Percentiles rank a stretch among this genome's conserved stretches.
These are phyloP conservation scores for Ganoderma leucocontextum DNA, from an alignment of 1,284 basidiomycete species.

Conservation along the genomic window DNA sequence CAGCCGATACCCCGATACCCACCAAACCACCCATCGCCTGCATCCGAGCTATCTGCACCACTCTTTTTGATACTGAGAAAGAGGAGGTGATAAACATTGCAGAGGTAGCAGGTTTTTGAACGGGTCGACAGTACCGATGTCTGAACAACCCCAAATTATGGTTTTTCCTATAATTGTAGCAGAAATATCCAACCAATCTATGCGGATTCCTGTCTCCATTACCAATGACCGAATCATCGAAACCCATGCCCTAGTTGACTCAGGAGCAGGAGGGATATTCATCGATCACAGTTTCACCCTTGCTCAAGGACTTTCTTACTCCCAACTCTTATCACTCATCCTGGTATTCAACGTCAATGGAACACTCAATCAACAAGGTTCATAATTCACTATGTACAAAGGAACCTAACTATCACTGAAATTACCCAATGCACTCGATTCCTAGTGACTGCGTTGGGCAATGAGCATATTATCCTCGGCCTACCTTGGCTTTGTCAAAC, in stretches of 20 bases:
- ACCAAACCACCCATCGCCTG: neutral
- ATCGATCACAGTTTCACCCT: slow-evolving; percentile 6
- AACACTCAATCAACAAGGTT: slow-evolving; percentile 1
- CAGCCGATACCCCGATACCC: slow-evolving; percentile 47
- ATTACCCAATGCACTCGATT: slow-evolving; percentile 2
- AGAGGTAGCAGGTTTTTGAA: too few species aligned
- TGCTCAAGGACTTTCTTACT: slow-evolving; percentile 15
- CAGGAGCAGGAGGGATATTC: too few species aligned
- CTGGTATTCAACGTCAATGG: too few species aligned
- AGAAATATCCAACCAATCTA: slow-evolving; percentile 15
- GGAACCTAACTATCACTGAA: slow-evolving; percentile 8
- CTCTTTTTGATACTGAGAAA: slow-evolving; percentile 43
- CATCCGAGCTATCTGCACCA: too few species aligned
- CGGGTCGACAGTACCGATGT: too few species aligned
- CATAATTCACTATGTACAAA: slow-evolving; percentile 26
- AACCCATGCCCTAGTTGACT: too few species aligned
- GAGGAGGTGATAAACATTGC: too few species aligned
- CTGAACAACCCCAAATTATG: too few species aligned
- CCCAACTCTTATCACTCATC: too few species aligned
- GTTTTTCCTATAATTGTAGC: too few species aligned
- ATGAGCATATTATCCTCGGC: slow-evolving; percentile 12
- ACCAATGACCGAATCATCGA: slow-evolving; percentile 22
- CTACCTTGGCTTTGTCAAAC: slow-evolving; percentile 3
- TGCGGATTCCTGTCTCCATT: slow-evolving; percentile 33
- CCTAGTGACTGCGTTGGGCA: slow-evolving; percentile 9